Conservation (phyloP, 2,329 filamentous ascomycete species). For the Pyrenophora teres region DNA sequence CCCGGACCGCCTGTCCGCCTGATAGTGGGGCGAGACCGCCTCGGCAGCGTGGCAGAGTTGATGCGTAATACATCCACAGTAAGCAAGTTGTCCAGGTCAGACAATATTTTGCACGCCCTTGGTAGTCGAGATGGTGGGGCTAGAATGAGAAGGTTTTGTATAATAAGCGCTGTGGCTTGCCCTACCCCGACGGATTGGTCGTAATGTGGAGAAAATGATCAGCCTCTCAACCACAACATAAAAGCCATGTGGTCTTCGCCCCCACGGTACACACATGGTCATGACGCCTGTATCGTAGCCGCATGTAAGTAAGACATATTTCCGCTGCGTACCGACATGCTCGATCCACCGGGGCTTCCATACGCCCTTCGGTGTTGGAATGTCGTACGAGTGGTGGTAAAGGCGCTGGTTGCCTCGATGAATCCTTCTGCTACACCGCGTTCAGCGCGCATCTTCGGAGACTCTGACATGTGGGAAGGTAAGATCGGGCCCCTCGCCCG, state of each 20-base stretch:
- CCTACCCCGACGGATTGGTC: not conserved
- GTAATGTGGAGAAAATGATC: constrained; percentile 9
- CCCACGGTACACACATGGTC: not conserved
- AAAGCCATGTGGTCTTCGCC: constrained; percentile 5
- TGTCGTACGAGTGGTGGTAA: not conserved
- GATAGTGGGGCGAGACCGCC: not conserved
- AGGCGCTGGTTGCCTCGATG: not conserved
- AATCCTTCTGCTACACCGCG: not conserved
- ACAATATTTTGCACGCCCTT: not conserved
- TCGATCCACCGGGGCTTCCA: not conserved
- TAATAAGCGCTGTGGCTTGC: constrained; percentile 11
- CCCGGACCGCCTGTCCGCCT: constrained; percentile 1
- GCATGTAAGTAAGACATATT: constrained; percentile 7
- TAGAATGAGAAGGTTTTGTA: not conserved
- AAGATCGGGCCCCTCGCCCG: constrained; percentile 33
- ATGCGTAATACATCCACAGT: not conserved
- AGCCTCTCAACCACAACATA: constrained; percentile 16
- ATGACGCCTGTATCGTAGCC: not conserved
- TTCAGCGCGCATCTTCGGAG: constrained; percentile 15
- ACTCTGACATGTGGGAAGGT: constrained; percentile 24
- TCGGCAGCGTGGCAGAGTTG: not conserved
- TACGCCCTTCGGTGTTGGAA: not conserved
- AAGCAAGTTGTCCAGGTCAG: not conserved
- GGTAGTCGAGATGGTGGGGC: not conserved
- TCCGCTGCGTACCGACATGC: not conserved